Percentiles rank a stretch among this genome's conserved stretches.
Evolutionary conservation across 768 basidiomycete genomes (phyloP).

Genomic region (Mycena vitilis): DNA sequence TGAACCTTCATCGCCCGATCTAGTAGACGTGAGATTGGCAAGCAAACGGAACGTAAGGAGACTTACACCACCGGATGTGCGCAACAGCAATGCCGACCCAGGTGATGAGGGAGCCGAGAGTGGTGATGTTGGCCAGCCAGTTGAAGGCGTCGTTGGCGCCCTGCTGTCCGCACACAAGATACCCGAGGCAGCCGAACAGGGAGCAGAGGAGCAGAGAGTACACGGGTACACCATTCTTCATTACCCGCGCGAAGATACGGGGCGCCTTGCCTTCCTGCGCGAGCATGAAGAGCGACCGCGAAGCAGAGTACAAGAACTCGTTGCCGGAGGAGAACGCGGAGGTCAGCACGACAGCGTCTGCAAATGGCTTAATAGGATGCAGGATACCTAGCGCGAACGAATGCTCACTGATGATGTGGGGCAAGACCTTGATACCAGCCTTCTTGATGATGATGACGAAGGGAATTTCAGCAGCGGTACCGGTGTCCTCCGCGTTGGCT

Average conservation of each 20-base stretch:
- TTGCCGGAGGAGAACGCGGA: conserved; percentile 69
- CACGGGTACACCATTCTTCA: conserved; percentile 50
- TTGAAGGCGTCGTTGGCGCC: conserved; percentile 54
- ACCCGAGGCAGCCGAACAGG: conserved; percentile 50
- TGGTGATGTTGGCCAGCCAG: conserved; percentile 56
- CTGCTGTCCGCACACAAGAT: conserved; percentile 50
- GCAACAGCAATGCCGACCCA: conserved; percentile 58
- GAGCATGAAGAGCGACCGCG: conserved; percentile 62
- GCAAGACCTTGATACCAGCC: conserved; percentile 60
- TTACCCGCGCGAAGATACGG: conserved; percentile 54
- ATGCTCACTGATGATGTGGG: conserved; percentile 50
- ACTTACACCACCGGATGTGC: conserved; percentile 48
- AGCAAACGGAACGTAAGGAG: conserved; percentile 10
- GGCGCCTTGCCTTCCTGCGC: conserved; percentile 66
- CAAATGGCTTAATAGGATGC: neutral
- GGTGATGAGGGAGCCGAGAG: conserved; percentile 47
- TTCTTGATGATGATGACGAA: conserved; percentile 58
- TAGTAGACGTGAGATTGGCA: neutral
- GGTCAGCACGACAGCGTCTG: conserved; percentile 55
- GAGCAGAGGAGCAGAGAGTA: conserved; percentile 50
- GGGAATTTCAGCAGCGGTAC: conserved; percentile 44
- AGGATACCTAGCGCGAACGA: neutral
- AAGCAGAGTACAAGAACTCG: conserved; percentile 63
- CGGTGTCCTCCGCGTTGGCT: conserved; percentile 36
- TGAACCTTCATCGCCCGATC: conserved; percentile 52